Base-by-base conservation (phyloP, 192 early-diverging fungal genomes). In the Coemansia biformis region DNA sequence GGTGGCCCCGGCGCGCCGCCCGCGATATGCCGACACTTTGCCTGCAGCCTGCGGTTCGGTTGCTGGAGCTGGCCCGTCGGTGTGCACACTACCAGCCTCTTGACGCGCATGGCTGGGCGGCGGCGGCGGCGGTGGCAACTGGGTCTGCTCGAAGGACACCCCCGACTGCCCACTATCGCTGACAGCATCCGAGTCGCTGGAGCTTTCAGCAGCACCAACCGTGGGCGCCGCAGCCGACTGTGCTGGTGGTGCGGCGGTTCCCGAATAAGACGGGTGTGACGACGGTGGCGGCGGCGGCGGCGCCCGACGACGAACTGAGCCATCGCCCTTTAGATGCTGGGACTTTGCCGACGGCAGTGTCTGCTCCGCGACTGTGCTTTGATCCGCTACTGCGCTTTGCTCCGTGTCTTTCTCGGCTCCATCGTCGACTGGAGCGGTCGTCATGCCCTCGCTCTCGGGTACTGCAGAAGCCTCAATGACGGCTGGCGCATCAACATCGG, bases 231-330 rank as follows among this genome's bases (percentile, higher is more conserved):
- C n/a, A n/a, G 2, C 3, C 24, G 24, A 6, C 24, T 26, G 24
- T 6, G 24, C 6, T 26, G 24, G 3, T 2, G 24, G 24, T 26
- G 24, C 24, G 6, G n/a, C n/a, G n/a, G n/a, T n/a, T n/a, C 24
- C 24, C 2, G 24, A 26, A 6, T 5, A 26, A 2, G 24, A 26
- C 24, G 42, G 28, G 5, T 15, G 23, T 26, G 42, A 43, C 23
- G 22, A 24, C 28, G 59, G 59, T 8, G 67, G 67, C 1, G 67
- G 67, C 0, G 69, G 69, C 5, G 69, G 68, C 0, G 61, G 69
- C 8, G 69, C 69, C 19, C 69, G 69, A 18, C 69, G 69, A 7
- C 69, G 52, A n/a, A 52, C 53, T 7, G 46, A 41, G 13, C 57
- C 48, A 18, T 65, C 69, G 22, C 42, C 37, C 62, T 57, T 72